phyloP scores from a whole-genome alignment of 148 eudicot genomes.

The Vaccinium macrocarpon region DNA sequence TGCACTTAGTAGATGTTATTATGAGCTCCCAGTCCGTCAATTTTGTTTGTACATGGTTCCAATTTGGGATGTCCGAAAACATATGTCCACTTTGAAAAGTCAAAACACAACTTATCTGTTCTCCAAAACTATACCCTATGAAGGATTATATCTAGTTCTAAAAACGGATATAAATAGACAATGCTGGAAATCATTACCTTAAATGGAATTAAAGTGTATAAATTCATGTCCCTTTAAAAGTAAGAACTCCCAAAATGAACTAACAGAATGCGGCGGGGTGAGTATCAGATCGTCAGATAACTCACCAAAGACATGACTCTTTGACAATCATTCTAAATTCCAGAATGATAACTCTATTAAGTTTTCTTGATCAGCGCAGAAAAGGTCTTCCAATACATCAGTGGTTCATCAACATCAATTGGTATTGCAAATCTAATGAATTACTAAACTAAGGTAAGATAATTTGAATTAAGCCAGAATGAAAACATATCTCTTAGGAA shows the following conservation, averaged over 20 bases:
- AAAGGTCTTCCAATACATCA: background rate
- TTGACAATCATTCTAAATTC: background rate
- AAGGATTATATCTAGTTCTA: background rate
- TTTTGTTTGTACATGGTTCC: background rate
- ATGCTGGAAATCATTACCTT: background rate
- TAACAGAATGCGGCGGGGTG: background rate
- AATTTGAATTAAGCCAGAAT: background rate
- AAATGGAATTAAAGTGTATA: background rate
- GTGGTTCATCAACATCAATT: background rate
- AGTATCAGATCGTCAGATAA: background rate
- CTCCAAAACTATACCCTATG: background rate
- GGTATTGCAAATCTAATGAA: background rate
- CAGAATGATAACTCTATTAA: background rate
- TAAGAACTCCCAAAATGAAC: background rate
- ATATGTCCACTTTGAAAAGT: background rate
- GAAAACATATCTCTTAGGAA: background rate
- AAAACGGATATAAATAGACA: background rate
- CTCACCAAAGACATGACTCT: background rate
- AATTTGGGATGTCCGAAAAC: background rate
- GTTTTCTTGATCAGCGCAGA: background rate
- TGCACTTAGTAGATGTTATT: background rate
- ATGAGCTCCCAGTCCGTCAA: background rate
- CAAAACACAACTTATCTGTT: background rate
- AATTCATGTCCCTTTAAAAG: background rate
- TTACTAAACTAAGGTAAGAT: background rate